Conservation (phyloP, 441 rosid genomes). For the Dalechampia spathulata region DNA sequence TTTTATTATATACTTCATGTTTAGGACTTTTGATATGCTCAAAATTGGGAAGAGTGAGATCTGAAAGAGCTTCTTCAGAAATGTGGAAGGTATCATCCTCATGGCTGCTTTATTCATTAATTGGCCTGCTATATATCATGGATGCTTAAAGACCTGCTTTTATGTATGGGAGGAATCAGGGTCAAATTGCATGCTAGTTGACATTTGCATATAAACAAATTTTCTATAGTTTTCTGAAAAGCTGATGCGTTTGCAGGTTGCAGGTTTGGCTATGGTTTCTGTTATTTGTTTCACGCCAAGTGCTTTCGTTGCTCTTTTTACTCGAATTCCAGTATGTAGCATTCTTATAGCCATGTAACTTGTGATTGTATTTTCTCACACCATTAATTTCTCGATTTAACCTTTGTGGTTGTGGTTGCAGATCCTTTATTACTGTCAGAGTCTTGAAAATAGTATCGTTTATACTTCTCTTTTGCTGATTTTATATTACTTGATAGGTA, state of each 20-base stretch:
- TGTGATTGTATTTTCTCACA: constrained; percentile 5
- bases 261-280: constrained; percentile 56
- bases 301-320: constrained; percentile 41
- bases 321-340: constrained; percentile 49
- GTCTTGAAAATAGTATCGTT: constrained; percentile 22
- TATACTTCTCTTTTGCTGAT: constrained; percentile 35
- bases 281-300: constrained; percentile 54
- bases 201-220: not conserved
- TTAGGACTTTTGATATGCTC: constrained; percentile 47
- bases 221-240: constrained; percentile 1
- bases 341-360: constrained; percentile 1
- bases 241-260: constrained; percentile 35
- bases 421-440: constrained; percentile 49
- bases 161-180: not conserved
- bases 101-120: constrained; percentile 1
- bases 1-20: constrained; percentile 9
- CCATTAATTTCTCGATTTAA: not conserved
- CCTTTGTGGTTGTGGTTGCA: constrained; percentile 23
- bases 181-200: not conserved
- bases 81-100: constrained; percentile 47
- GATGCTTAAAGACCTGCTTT: not conserved
- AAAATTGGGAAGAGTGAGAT: constrained; percentile 59
- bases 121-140: not conserved
- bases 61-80: constrained; percentile 58
- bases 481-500: constrained; percentile 56